Conservation (phyloP, 805 yeast species). For the Yamadazyma philogaea region DNA sequence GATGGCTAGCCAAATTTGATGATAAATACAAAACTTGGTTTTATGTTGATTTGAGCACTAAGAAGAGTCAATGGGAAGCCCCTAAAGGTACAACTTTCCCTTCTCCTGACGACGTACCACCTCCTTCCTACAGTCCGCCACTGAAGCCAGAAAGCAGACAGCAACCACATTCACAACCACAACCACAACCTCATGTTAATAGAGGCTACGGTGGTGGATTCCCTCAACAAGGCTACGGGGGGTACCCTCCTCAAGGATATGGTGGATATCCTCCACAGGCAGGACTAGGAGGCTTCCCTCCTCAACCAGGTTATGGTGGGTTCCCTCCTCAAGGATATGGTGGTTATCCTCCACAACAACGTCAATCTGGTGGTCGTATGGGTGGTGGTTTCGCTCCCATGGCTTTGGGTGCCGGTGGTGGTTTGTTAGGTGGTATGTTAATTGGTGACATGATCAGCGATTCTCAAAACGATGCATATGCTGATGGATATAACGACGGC, state of each 20-base stretch:
- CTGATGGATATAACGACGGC: slow-evolving; percentile 23
- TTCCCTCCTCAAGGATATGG: slow-evolving; percentile 17
- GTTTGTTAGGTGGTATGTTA: slow-evolving; percentile 60
- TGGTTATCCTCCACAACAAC: slow-evolving; percentile 26
- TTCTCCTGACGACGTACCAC: slow-evolving; percentile 28
- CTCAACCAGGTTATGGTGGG: slow-evolving; percentile 13
- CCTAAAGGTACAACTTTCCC: slow-evolving; percentile 52
- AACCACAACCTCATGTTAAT: slow-evolving; percentile 3
- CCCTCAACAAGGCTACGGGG: slow-evolving; percentile 8
- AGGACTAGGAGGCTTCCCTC: slow-evolving; percentile 15
- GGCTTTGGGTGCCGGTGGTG: slow-evolving; percentile 48
- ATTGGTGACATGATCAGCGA: slow-evolving; percentile 43
- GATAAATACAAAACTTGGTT: slow-evolving; percentile 71
- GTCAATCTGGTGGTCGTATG: slow-evolving; percentile 24
- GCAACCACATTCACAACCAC: neutral
- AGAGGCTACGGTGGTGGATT: slow-evolving; percentile 2
- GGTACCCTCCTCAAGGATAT: no score
- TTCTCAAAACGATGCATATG: slow-evolving; percentile 20
- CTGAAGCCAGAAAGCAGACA: neutral
- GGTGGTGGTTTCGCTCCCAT: slow-evolving; percentile 28
- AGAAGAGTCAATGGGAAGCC: slow-evolving; percentile 87
- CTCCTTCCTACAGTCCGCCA: slow-evolving; percentile 32
- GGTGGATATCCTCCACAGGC: slow-evolving; percentile 10
- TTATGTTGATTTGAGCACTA: slow-evolving; percentile 70
- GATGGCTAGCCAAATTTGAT: slow-evolving; percentile 76